These are phyloP conservation scores for Spathaspora sp. DNA, from an alignment of 805 yeast species.

Conservation along the genomic window DNA sequence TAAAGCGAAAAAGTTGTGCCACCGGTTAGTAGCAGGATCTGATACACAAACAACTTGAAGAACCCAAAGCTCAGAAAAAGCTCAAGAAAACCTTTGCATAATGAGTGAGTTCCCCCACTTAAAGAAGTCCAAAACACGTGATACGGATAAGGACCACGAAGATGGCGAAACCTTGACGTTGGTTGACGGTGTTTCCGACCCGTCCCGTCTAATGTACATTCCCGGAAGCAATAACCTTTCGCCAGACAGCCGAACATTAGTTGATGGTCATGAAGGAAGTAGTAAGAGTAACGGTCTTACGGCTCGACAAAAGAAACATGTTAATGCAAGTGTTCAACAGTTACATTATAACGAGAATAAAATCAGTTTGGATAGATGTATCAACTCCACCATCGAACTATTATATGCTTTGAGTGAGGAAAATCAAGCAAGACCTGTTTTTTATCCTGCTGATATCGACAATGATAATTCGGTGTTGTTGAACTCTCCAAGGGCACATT, in stretches of 20 bases:
- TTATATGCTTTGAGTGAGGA: slow-evolving; percentile 51
- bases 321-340: slow-evolving; percentile 63
- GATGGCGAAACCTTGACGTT: slow-evolving; percentile 6
- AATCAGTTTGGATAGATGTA: slow-evolving; percentile 58
- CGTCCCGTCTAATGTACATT: slow-evolving; percentile 23
- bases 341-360: slow-evolving; percentile 73
- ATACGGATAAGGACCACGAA: slow-evolving; percentile 2
- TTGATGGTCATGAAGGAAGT: slow-evolving; percentile 25
- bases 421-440: slow-evolving; percentile 58
- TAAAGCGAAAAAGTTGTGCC: slow-evolving; percentile 1
- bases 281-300: slow-evolving; percentile 7
- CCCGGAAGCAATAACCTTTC: slow-evolving; percentile 28
- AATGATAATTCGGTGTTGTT: slow-evolving; percentile 30
- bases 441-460: slow-evolving; percentile 49
- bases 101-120: slow-evolving; percentile 3
- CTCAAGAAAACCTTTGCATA: background rate
- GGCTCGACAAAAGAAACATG: slow-evolving; percentile 9
- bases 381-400: slow-evolving; percentile 49
- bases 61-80: background rate
- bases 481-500: slow-evolving; percentile 48
- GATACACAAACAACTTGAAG: background rate
- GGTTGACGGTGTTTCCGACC: slow-evolving; percentile 7
- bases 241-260: slow-evolving; percentile 24
- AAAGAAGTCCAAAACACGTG: background rate
- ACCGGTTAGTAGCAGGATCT: background rate